Percentiles rank a stretch among this genome's conserved stretches.
phyloP scores from a whole-genome alignment of 2,329 filamentous ascomycete genomes.

The Colletotrichum zoysiae region DNA sequence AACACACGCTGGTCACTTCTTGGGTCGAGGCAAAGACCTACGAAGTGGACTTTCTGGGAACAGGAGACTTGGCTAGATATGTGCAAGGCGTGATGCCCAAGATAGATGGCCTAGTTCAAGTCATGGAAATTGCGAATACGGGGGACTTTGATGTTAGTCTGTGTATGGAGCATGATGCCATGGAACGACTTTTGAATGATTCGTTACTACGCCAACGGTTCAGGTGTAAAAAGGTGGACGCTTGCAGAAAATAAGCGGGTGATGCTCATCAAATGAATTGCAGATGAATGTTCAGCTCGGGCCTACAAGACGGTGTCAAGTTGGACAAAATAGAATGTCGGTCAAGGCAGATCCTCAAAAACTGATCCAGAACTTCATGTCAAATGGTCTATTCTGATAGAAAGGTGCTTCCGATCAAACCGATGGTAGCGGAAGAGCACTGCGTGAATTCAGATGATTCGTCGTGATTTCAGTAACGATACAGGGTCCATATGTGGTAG shows the following conservation, averaged over 20 bases:
- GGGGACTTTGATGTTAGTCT: conserved; percentile 53
- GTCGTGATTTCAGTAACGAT: no score
- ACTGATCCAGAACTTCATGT: conserved; percentile 67
- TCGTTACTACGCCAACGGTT: conserved; percentile 24
- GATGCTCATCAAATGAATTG: background rate
- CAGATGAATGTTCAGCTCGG: background rate
- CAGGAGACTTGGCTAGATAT: conserved; percentile 47
- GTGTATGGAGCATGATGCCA: conserved; percentile 48
- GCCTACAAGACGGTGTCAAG: background rate
- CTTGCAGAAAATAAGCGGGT: no score
- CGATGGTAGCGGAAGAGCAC: no score
- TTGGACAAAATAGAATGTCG: background rate
- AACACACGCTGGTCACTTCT: conserved; percentile 58
- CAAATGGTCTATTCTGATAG: conserved; percentile 80
- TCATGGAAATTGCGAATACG: conserved; percentile 52
- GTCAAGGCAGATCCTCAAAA: background rate
- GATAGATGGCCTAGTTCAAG: conserved; percentile 57
- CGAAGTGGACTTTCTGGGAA: conserved; percentile 56
- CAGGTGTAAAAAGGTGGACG: fast-evolving
- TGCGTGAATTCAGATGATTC: no score
- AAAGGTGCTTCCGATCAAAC: conserved; percentile 61
- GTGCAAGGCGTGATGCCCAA: conserved; percentile 58
- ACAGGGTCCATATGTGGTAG: no score
- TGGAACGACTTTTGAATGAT: conserved; percentile 48
- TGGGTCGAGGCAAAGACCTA: conserved; percentile 56